Conservation (phyloP, 2,329 filamentous ascomycete genomes). For the Penicillium concentricum region DNA sequence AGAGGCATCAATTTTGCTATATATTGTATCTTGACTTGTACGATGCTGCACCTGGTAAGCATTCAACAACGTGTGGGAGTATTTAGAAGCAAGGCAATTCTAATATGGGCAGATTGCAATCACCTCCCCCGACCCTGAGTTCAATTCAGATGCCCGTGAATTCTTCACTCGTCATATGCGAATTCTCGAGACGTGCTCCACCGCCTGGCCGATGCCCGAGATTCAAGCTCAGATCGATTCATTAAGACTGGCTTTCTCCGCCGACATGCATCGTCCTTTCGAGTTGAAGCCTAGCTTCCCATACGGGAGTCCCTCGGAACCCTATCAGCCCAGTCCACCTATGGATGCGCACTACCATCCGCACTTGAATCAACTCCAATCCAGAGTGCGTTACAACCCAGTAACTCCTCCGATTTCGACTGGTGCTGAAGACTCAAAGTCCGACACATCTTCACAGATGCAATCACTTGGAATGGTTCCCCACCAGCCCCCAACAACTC, state of each 20-base stretch:
- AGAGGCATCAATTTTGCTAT: slow-evolving; percentile 93
- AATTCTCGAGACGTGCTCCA: slow-evolving; percentile 80
- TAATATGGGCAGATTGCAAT: slow-evolving; percentile 70
- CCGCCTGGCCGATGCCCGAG: slow-evolving; percentile 82
- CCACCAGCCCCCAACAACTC: slow-evolving; percentile 34
- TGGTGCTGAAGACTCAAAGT: slow-evolving; percentile 70
- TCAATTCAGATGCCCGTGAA: slow-evolving; percentile 79
- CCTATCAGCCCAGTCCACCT: slow-evolving; percentile 61
- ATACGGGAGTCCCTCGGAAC: slow-evolving; percentile 73
- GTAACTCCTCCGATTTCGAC: slow-evolving; percentile 79
- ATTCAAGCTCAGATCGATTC: slow-evolving; percentile 88
- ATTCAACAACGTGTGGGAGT: neutral
- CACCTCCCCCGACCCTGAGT: slow-evolving; percentile 85
- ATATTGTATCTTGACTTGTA: slow-evolving; percentile 87
- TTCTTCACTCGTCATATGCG: slow-evolving; percentile 95
- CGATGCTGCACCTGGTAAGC: slow-evolving; percentile 87
- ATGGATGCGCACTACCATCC: slow-evolving; percentile 51
- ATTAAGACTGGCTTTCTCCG: slow-evolving; percentile 86
- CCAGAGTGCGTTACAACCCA: slow-evolving; percentile 54
- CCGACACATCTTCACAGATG: slow-evolving; percentile 69
- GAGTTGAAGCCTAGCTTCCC: slow-evolving; percentile 85
- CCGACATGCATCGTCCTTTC: slow-evolving; percentile 79
- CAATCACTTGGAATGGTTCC: slow-evolving; percentile 53
- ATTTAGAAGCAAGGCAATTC: neutral
- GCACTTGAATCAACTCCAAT: slow-evolving; percentile 48